Conservation (phyloP, 495 filamentous ascomycete genomes). For the Penicillium roqueforti region DNA sequence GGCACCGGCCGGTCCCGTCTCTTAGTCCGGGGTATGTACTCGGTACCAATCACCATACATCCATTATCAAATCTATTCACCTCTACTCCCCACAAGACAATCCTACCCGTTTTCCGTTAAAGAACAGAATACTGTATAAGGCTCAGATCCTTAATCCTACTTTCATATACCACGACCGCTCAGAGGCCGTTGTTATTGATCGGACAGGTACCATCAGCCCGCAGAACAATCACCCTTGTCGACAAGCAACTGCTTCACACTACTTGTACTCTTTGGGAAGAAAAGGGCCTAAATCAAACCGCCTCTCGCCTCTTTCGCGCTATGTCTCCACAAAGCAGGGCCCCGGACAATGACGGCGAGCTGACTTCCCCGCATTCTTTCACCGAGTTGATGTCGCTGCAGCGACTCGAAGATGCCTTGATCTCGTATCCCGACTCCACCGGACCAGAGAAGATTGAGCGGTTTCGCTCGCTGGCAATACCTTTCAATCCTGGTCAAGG, state of each 20-base stretch:
- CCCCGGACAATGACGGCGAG: constrained; percentile 7
- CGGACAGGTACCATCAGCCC: constrained; percentile 3
- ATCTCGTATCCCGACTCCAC: constrained; percentile 3
- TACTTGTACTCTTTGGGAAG: neutral
- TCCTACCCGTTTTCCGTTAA: neutral
- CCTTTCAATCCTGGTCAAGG: constrained; percentile 33
- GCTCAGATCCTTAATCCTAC: neutral
- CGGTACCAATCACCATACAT: constrained; percentile 1
- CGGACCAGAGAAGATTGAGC: constrained; percentile 29
- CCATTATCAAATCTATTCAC: neutral
- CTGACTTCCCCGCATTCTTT: constrained; percentile 25
- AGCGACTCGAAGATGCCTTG: constrained; percentile 21
- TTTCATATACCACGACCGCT: neutral
- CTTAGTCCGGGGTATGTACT: constrained; percentile 9
- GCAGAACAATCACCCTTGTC: neutral
- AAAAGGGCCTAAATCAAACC: neutral
- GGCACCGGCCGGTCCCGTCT: constrained; percentile 5
- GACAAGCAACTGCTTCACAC: neutral
- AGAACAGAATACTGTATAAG: neutral
- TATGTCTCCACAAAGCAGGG: constrained; percentile 14
- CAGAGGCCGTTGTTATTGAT: neutral
- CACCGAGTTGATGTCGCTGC: constrained; percentile 33
- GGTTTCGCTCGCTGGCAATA: constrained; percentile 30
- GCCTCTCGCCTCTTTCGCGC: neutral
- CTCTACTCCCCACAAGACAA: neutral